Conservation (phyloP, 2,329 filamentous ascomycete species). For the Nemania sp. region DNA sequence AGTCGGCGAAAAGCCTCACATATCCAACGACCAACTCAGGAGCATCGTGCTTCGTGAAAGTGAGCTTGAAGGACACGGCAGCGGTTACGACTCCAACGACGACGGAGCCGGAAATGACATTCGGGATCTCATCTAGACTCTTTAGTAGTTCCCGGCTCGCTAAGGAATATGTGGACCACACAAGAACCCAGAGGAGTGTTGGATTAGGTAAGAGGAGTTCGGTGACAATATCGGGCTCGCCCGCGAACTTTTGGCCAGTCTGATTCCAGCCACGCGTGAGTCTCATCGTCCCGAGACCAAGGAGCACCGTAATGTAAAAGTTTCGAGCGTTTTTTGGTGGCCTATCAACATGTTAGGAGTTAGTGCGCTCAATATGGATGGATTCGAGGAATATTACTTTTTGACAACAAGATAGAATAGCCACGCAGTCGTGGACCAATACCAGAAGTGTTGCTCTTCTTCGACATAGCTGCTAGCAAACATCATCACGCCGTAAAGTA, state of each 20-base stretch:
- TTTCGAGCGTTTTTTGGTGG: slow-evolving; percentile 35
- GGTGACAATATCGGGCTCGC: slow-evolving; percentile 85
- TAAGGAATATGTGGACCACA: slow-evolving; percentile 71
- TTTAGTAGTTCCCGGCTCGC: slow-evolving; percentile 53
- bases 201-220: slow-evolving; percentile 68
- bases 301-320: slow-evolving; percentile 40
- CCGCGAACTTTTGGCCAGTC: slow-evolving; percentile 93
- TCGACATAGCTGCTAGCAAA: slow-evolving; percentile 98
- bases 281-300: slow-evolving; percentile 66
- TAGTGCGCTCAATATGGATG: neutral
- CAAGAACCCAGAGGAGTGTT: slow-evolving; percentile 72
- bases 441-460: slow-evolving; percentile 99
- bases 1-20: slow-evolving; percentile 46
- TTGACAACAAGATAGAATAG: slow-evolving; percentile 57
- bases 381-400: slow-evolving; percentile 36
- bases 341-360: slow-evolving; percentile 23
- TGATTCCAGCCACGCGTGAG: slow-evolving; percentile 87
- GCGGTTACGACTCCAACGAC: slow-evolving; percentile 51
- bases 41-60: slow-evolving; percentile 84
- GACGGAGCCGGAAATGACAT: slow-evolving; percentile 47
- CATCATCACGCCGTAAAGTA: slow-evolving; percentile 84
- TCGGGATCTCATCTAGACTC: slow-evolving; percentile 48
- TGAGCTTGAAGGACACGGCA: slow-evolving; percentile 84
- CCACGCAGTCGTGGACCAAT: slow-evolving; percentile 82
- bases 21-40: slow-evolving; percentile 73